These are phyloP conservation scores for Hippophae gyantsensis DNA, from an alignment of 306 rosid species.

Conservation along the genomic window DNA sequence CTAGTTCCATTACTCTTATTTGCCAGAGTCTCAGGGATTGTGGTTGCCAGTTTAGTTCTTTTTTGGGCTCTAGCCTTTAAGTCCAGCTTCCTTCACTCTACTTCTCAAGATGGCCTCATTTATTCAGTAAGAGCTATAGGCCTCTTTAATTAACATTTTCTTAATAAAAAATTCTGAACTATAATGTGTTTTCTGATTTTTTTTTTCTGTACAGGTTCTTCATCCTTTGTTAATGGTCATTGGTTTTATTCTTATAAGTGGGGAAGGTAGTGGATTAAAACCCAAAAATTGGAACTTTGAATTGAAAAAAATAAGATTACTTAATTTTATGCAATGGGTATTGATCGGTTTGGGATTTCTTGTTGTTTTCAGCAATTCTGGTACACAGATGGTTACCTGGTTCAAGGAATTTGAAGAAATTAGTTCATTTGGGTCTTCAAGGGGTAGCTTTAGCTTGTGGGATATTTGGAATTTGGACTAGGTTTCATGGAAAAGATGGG, in stretches of 20 bases:
- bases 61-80: conserved; percentile 62
- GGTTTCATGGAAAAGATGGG: conserved; percentile 50
- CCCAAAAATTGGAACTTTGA: conserved; percentile 6
- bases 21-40: conserved; percentile 50
- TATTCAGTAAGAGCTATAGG: conserved; percentile 32
- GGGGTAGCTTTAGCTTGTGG: conserved; percentile 76
- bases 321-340: conserved; percentile 5
- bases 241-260: conserved; percentile 74
- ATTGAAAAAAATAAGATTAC: neutral
- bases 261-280: conserved; percentile 52
- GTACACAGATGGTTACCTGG: conserved; percentile 84
- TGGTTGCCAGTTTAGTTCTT: conserved; percentile 47
- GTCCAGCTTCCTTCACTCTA: conserved; percentile 57
- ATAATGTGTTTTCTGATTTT: neutral
- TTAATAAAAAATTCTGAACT: neutral
- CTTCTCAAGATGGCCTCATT: conserved; percentile 36
- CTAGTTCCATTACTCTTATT: conserved; percentile 33
- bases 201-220: conserved; percentile 43
- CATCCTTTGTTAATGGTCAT: conserved; percentile 90
- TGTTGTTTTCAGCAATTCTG: conserved; percentile 49
- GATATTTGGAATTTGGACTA: conserved; percentile 80
- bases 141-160: neutral
- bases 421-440: conserved; percentile 75
- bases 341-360: conserved; percentile 2
- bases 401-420: conserved; percentile 61